These are phyloP conservation scores for Microsporum audouinii DNA, from an alignment of 2,329 filamentous ascomycete species.

Conservation along the genomic window DNA sequence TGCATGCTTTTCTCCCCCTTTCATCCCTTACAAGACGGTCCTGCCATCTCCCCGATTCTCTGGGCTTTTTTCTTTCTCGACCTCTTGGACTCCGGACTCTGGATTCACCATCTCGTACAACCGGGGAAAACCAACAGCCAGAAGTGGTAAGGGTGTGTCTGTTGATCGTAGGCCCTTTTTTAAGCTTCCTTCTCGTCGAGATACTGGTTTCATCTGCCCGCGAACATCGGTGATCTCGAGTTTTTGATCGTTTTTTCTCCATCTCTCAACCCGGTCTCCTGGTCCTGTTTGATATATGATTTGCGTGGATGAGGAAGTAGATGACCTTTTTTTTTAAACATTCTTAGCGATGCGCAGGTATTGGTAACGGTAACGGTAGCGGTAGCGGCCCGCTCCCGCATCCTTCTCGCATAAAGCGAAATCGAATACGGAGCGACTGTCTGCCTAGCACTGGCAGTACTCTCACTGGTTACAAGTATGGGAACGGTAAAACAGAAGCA, in stretches of 20 bases:
- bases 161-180: neutral
- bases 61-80: neutral
- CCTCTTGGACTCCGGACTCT: neutral
- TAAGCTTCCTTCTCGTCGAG: neutral
- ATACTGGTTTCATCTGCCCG: neutral
- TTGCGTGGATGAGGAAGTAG: neutral
- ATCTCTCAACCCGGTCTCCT: neutral
- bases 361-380: constrained; percentile 6
- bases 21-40: neutral
- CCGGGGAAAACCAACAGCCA: neutral
- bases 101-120: neutral
- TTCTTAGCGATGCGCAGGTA: constrained; percentile 2
- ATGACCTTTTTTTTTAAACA: neutral
- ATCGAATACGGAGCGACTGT: neutral
- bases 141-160: neutral
- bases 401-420: constrained; percentile 5
- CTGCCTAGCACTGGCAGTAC: too few relatives aligned
- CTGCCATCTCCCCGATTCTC: neutral
- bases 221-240: neutral
- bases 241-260: neutral
- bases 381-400: constrained; percentile 6
- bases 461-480: too few relatives aligned
- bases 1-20: neutral
- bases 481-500: neutral
- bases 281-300: neutral